Percentiles rank a stretch among this genome's conserved stretches.
Evolutionary conservation across 495 filamentous ascomycete genomes (phyloP).

Genomic region (Glonium stellatum): DNA sequence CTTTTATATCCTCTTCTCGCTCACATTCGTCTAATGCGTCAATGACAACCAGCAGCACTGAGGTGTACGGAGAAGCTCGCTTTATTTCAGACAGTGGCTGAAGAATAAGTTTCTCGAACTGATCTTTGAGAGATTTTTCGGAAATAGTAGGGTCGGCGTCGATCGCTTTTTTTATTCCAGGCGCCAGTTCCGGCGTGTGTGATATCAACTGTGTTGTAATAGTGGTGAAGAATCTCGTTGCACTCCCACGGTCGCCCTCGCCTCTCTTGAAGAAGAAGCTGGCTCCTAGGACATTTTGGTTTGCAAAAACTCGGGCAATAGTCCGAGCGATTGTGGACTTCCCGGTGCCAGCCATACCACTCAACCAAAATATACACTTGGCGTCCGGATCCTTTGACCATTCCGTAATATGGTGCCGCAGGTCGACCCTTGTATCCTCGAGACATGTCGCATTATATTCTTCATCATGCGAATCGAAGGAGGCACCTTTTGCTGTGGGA

Average conservation of each 20-base stretch:
- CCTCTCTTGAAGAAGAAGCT: conserved; percentile 30
- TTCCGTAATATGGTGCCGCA: conserved; percentile 14
- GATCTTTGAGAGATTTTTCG: conserved; percentile 8
- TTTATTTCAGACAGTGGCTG: conserved; percentile 3
- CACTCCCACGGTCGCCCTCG: conserved; percentile 17
- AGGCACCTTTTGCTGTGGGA: conserved; percentile 11
- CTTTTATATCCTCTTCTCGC: conserved; percentile 17
- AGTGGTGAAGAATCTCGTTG: conserved; percentile 21
- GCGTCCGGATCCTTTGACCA: conserved; percentile 10
- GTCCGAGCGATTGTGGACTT: too few species aligned
- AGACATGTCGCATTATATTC: conserved; percentile 18
- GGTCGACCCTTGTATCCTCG: conserved; percentile 13
- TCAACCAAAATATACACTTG: conserved; percentile 16
- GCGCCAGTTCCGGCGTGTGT: conserved; percentile 1
- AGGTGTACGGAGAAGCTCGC: not conserved
- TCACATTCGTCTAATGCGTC: conserved; percentile 37
- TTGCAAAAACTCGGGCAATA: not conserved
- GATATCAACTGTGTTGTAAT: conserved; percentile 11
- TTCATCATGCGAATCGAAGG: conserved; percentile 15
- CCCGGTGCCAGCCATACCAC: not conserved
- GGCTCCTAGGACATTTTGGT: conserved; percentile 15
- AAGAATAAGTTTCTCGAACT: conserved; percentile 10
- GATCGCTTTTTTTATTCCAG: conserved; percentile 5
- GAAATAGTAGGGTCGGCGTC: conserved; percentile 13
- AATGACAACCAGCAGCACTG: conserved; percentile 24